A percentile compares a stretch with the other conserved stretches of the same genome.
Evolutionary conservation across 148 eudicot species (phyloP).

Genomic region (Limonium bicolor): DNA sequence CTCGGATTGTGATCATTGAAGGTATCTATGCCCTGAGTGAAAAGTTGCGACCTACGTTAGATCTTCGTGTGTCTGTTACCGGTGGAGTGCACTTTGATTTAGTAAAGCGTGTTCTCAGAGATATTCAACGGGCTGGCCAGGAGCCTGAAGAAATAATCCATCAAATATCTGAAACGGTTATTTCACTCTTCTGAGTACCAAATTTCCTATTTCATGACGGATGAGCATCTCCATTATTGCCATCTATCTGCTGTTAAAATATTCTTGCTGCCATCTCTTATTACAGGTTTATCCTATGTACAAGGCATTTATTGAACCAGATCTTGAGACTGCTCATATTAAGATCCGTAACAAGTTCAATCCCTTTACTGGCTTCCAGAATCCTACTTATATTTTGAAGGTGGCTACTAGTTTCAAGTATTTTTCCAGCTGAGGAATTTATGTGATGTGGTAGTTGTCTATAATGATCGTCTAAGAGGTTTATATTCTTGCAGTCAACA

Average conservation of each 20-base stretch:
- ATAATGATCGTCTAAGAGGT: background rate
- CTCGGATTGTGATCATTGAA: conserved; percentile 59
- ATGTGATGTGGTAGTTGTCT: background rate
- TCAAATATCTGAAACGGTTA: conserved; percentile 67
- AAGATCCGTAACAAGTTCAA: conserved; percentile 19
- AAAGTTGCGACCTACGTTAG: conserved; percentile 39
- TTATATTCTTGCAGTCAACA: conserved; percentile 22
- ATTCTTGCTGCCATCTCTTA: too few relatives aligned
- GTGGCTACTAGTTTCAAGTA: background rate
- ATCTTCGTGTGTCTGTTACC: conserved; percentile 55
- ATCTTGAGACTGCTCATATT: conserved; percentile 28
- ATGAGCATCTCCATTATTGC: too few relatives aligned
- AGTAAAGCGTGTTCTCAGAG: conserved; percentile 53
- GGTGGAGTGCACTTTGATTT: conserved; percentile 72
- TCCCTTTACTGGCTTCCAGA: conserved; percentile 4
- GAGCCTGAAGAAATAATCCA: conserved; percentile 62
- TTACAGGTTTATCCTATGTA: conserved; percentile 6
- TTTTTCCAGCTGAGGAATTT: background rate
- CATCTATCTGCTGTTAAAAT: too few relatives aligned
- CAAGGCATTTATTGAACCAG: conserved; percentile 6
- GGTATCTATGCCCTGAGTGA: conserved; percentile 68
- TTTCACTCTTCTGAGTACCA: conserved; percentile 6
- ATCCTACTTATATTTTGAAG: conserved; percentile 6
- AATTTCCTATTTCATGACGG: background rate
- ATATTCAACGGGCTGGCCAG: conserved; percentile 63